These are phyloP conservation scores for Rhizophagus prolifer DNA, from an alignment of 192 early-diverging fungal species.

Conservation along the genomic window DNA sequence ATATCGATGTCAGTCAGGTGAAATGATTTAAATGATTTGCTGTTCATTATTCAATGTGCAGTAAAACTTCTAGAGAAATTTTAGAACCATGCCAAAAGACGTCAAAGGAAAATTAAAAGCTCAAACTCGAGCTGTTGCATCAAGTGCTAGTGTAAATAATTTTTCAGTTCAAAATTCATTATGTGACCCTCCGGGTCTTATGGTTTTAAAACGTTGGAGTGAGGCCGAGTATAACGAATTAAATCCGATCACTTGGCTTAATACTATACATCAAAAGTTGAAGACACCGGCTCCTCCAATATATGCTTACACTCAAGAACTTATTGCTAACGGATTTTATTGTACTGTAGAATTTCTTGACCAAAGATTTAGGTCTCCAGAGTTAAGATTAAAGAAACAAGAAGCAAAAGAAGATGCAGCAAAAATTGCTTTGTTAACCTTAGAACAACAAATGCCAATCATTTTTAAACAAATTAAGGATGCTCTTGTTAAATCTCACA, in stretches of 20 bases:
- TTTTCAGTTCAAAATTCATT: not conserved
- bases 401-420: conserved; percentile 25
- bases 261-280: conserved; percentile 26
- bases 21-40: no score
- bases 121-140: not conserved
- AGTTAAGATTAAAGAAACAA: conserved; percentile 11
- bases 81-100: not conserved
- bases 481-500: not conserved
- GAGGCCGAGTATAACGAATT: not conserved
- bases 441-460: not conserved
- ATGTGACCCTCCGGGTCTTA: not conserved
- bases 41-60: no score
- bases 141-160: not conserved
- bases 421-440: not conserved
- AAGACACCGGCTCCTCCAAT: conserved; percentile 7
- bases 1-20: no score
- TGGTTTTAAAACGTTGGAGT: not conserved
- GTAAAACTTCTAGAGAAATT: no score
- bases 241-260: conserved; percentile 8
- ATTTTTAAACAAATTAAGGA: not conserved
- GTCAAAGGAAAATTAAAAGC: not conserved
- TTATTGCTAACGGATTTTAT: not conserved
- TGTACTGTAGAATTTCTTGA: conserved; percentile 7
- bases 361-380: conserved; percentile 4
- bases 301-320: conserved; percentile 5